A percentile compares a stretch with the other conserved stretches of the same genome.
Conservation (phyloP, 2,329 filamentous ascomycete genomes). For the Pyricularia pennisetigena region DNA sequence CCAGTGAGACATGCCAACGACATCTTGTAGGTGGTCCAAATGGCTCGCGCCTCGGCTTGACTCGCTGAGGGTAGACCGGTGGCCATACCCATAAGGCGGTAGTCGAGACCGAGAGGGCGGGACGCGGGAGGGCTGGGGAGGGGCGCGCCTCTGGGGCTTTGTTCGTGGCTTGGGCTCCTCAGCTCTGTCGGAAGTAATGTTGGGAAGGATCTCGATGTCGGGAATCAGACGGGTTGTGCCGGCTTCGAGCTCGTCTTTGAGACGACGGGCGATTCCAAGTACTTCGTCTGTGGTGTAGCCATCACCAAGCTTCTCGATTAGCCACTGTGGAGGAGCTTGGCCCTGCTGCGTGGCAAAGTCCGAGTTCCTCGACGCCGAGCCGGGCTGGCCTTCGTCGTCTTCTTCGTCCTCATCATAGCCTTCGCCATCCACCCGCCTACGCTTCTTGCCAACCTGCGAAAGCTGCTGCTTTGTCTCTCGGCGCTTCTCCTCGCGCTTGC, state of each 20-base stretch:
- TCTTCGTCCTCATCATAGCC: slow-evolving; percentile 16
- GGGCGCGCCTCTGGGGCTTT: slow-evolving; percentile 15
- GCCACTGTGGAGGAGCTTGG: neutral
- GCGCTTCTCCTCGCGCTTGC: slow-evolving; percentile 55
- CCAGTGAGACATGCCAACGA: neutral
- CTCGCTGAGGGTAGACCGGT: slow-evolving; percentile 8
- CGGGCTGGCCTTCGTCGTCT: slow-evolving; percentile 11
- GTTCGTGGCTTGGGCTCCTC: slow-evolving; percentile 15
- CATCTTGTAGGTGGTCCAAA: neutral
- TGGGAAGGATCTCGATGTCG: slow-evolving; percentile 49
- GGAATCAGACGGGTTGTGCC: slow-evolving; percentile 36
- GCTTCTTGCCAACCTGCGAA: slow-evolving; percentile 18
- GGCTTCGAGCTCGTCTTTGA: slow-evolving; percentile 33
- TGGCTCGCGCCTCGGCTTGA: slow-evolving; percentile 14
- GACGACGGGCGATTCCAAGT: slow-evolving; percentile 31
- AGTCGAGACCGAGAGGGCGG: neutral
- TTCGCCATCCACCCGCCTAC: slow-evolving; percentile 19
- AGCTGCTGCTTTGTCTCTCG: slow-evolving; percentile 29
- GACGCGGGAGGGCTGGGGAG: neutral
- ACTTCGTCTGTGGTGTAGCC: slow-evolving; percentile 39
- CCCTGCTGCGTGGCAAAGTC: neutral
- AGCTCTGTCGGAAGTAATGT: slow-evolving; percentile 31
- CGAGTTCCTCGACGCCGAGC: neutral
- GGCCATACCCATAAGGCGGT: slow-evolving; percentile 1
- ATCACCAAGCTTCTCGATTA: slow-evolving; percentile 17